A percentile compares a stretch with the other conserved stretches of the same genome.
phyloP scores from a whole-genome alignment of 2,329 filamentous ascomycete species.

The Aspergillus fumigatus region DNA sequence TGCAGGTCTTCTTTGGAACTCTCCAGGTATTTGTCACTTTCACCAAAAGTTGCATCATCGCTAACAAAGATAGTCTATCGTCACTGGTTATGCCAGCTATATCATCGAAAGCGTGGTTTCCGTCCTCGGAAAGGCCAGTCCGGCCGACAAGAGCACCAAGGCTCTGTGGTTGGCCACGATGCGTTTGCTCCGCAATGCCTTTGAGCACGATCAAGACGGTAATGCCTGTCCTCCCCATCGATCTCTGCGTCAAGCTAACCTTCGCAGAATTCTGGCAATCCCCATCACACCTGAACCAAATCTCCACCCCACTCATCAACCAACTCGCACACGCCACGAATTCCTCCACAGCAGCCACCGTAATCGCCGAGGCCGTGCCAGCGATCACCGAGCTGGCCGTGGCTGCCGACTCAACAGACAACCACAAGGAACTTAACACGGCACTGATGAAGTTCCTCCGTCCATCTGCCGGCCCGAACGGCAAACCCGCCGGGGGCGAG shows the following conservation, averaged over 20 bases:
- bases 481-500: conserved; percentile 43
- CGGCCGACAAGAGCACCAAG: conserved; percentile 46
- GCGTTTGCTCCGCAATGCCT: conserved; percentile 66
- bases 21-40: conserved; percentile 55
- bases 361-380: conserved; percentile 58
- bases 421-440: conserved; percentile 84
- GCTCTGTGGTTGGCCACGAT: conserved; percentile 67
- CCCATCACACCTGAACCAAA: conserved; percentile 74
- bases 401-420: conserved; percentile 77
- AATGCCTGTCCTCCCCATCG: conserved; percentile 16
- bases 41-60: not conserved
- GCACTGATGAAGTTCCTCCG: conserved; percentile 73
- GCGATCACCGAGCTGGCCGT: conserved; percentile 74
- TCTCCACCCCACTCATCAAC: conserved; percentile 64
- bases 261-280: conserved; percentile 79
- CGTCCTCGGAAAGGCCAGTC: conserved; percentile 48
- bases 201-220: conserved; percentile 83
- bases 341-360: conserved; percentile 43
- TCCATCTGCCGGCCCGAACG: conserved; percentile 39
- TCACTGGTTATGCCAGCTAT: conserved; percentile 86
- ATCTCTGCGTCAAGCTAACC: not conserved
- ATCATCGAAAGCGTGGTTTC: conserved; percentile 70
- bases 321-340: conserved; percentile 54
- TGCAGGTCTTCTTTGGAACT: conserved; percentile 72
- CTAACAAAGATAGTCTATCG: conserved; percentile 60